Evolutionary conservation across 371 early-diverging fungal species (phyloP).

Genomic region (Mucor piriformis): DNA sequence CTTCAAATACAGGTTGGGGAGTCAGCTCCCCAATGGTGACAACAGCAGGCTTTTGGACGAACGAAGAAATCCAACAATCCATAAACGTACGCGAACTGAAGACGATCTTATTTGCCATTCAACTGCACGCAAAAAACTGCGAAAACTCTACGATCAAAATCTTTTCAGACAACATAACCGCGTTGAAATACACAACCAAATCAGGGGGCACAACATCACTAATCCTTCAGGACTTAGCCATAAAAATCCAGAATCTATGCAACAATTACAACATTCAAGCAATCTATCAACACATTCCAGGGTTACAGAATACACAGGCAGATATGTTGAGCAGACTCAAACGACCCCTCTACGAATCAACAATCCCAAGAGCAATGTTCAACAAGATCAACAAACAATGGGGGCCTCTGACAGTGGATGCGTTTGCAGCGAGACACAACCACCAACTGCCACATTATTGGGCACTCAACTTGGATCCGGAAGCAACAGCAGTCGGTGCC

Average conservation of each 20-base stretch:
- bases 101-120: constrained; percentile 13
- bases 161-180: constrained; percentile 27
- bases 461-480: constrained; percentile 28
- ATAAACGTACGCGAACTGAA: constrained; percentile 29
- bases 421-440: constrained; percentile 32
- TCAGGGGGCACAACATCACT: constrained; percentile 22
- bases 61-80: constrained; percentile 5
- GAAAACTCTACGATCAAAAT: constrained; percentile 4
- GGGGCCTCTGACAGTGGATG: constrained; percentile 28
- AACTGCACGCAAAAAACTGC: constrained; percentile 5
- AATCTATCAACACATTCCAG: constrained; percentile 22
- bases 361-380: constrained; percentile 1
- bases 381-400: constrained; percentile 1
- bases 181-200: constrained; percentile 25
- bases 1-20: constrained; percentile 19
- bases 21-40: background rate
- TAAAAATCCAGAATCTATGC: constrained; percentile 18
- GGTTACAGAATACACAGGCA: constrained; percentile 15
- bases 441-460: constrained; percentile 19
- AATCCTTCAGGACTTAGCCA: constrained; percentile 16
- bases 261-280: constrained; percentile 6
- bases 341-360: constrained; percentile 13
- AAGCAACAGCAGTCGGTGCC: background rate
- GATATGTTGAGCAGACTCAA: constrained; percentile 19
- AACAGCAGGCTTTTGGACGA: constrained; percentile 21